Evolutionary conservation across 2,329 filamentous ascomycete genomes (phyloP).

Genomic region (Aspergillus tanneri): DNA sequence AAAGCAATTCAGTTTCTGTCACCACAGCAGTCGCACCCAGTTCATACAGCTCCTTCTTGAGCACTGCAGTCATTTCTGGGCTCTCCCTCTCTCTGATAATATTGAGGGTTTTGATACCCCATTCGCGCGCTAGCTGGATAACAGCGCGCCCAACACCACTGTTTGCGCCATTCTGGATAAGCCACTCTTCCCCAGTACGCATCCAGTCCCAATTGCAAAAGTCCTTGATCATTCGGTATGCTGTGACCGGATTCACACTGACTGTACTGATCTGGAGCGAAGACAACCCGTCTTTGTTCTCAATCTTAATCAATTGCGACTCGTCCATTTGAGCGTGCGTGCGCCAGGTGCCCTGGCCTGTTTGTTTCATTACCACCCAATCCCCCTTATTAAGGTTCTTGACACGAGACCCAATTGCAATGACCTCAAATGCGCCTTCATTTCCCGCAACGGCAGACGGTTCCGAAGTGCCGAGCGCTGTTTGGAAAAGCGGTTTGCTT

Average conservation of each 20-base stretch:
- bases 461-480: constrained; percentile 69
- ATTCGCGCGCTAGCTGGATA: constrained; percentile 80
- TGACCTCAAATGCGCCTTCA: constrained; percentile 91
- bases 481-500: constrained; percentile 73
- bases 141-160: constrained; percentile 87
- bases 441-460: constrained; percentile 69
- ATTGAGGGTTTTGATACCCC: constrained; percentile 90
- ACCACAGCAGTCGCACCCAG: constrained; percentile 65
- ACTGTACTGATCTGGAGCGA: constrained; percentile 82
- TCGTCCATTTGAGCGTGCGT: constrained; percentile 75
- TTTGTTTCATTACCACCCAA: constrained; percentile 85
- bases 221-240: constrained; percentile 87
- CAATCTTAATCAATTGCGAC: constrained; percentile 65
- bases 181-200: constrained; percentile 74
- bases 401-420: constrained; percentile 63
- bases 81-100: constrained; percentile 73
- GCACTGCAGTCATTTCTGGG: constrained; percentile 61
- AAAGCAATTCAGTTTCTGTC: constrained; percentile 58
- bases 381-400: constrained; percentile 71
- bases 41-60: constrained; percentile 60
- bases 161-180: constrained; percentile 96
- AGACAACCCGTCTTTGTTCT: constrained; percentile 67
- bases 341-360: constrained; percentile 89
- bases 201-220: constrained; percentile 61
- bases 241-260: constrained; percentile 88